These are phyloP conservation scores for Penicillium sp. DNA, from an alignment of 2,329 filamentous ascomycete genomes.

Conservation along the genomic window DNA sequence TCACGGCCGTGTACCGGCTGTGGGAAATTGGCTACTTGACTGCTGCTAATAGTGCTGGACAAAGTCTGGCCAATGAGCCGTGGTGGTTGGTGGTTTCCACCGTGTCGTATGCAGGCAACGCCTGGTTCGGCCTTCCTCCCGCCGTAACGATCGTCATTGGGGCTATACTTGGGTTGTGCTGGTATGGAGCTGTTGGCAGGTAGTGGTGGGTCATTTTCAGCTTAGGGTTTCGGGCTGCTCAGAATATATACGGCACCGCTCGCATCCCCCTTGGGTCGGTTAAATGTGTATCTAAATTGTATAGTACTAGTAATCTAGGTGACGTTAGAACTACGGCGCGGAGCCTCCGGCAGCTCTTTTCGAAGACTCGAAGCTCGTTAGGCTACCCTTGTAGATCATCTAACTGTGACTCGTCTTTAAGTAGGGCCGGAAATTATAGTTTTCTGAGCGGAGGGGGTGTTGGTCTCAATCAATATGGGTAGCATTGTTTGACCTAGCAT, in stretches of 20 bases:
- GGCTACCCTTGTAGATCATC: too few relatives aligned
- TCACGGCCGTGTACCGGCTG: constrained; percentile 67
- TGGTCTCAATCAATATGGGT: too few relatives aligned
- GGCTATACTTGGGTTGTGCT: constrained; percentile 54
- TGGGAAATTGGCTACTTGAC: constrained; percentile 68
- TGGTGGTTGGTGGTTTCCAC: constrained; percentile 69
- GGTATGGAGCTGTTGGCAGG: constrained; percentile 53
- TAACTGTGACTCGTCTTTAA: too few relatives aligned
- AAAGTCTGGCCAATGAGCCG: constrained; percentile 62
- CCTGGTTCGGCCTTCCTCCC: constrained; percentile 56
- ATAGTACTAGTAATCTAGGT: too few relatives aligned
- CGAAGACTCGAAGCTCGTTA: too few relatives aligned
- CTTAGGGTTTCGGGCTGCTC: too few relatives aligned
- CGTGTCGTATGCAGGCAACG: constrained; percentile 54
- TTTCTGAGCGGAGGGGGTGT: too few relatives aligned
- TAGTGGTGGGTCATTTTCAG: not conserved
- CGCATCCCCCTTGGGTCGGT: not conserved
- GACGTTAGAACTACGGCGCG: too few relatives aligned
- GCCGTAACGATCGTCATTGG: constrained; percentile 55
- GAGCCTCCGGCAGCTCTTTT: too few relatives aligned
- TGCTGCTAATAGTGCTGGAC: constrained; percentile 55
- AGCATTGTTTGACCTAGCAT: too few relatives aligned
- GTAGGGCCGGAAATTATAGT: too few relatives aligned
- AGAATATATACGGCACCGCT: not conserved
- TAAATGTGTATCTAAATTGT: not conserved